Conservation (phyloP, 2,329 filamentous ascomycete species). For the Colletotrichum costaricense region DNA sequence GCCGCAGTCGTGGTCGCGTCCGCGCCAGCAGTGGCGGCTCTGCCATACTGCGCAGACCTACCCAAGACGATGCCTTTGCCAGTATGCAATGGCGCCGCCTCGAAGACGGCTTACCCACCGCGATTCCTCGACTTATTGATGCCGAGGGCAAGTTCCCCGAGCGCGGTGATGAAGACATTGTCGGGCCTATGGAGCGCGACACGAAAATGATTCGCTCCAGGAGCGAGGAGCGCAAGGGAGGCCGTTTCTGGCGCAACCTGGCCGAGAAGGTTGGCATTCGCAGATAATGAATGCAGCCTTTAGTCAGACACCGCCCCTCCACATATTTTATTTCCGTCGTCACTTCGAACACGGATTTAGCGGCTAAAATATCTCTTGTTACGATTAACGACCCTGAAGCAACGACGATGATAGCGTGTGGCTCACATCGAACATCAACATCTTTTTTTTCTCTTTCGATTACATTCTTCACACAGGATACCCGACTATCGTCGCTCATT, state of each 20-base stretch:
- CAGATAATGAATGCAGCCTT: conserved; percentile 24
- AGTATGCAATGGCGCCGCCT: conserved; percentile 57
- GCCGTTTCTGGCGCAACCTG: conserved; percentile 61
- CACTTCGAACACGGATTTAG: neutral
- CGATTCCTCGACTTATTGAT: conserved; percentile 76
- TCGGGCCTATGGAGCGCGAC: conserved; percentile 86
- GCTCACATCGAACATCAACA: conserved; percentile 26
- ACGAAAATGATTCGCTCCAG: conserved; percentile 61
- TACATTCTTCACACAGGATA: conserved; percentile 39
- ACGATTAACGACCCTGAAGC: conserved; percentile 33
- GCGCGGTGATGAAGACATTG: conserved; percentile 90
- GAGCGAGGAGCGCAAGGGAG: conserved; percentile 56
- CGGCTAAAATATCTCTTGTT: conserved; percentile 4
- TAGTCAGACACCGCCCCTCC: neutral
- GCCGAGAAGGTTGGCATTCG: conserved; percentile 56
- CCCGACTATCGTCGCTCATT: conserved; percentile 39
- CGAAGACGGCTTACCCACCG: conserved; percentile 69
- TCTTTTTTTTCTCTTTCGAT: conserved; percentile 18
- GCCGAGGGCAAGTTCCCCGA: conserved; percentile 87
- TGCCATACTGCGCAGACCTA: conserved; percentile 44
- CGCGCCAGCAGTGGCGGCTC: conserved; percentile 55
- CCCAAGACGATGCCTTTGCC: conserved; percentile 52
- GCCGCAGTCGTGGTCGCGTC: conserved; percentile 53
- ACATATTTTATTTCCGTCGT: neutral
- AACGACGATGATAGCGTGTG: conserved; percentile 15